Evolutionary conservation across 306 rosid genomes (phyloP), one percentile per base, ranked within the genome.

Genomic region (Vachellia collinsii): DNA sequence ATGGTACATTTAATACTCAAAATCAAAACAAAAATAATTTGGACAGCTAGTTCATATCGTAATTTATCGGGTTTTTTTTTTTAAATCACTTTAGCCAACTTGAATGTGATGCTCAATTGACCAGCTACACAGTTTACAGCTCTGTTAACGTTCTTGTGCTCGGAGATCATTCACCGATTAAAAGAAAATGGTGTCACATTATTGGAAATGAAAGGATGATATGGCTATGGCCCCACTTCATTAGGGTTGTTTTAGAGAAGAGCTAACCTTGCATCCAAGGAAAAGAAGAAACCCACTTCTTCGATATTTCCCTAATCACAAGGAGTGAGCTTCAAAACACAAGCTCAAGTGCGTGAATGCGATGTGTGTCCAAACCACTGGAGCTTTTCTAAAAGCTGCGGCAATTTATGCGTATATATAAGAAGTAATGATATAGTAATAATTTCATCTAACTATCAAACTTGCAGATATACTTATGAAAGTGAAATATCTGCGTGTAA

Each of bases 21-120:
- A 43, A 47, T 25, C 19, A 44, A 6, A 70, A 22, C 37, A 71
- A 47, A 29, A 42, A 46, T 72, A 72, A 70, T 56, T 69, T 38
- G 19, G 39, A 69, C 42, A 70, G 50, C 53, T 75, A 69, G 29
- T 56, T 75, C 12, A 12, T 12, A 12, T 14, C 48, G 22, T 38
- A 17, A 39, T 8, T 59, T 23, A 8, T 8, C 53, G 7, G n/a
- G 2, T 54, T 8, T 20, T 19, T 20, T 19, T 20, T 56, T 64
- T 12, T 22, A 20, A 63, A 63, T 14, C 44, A 69, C 67, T 47
- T 63, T 7, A 59, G 48, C 69, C 74, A 58, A 85, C 69, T 77
- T 74, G 82, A 85, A 68, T 72, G 41, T 22, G 41, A 76, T 71
- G 73, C 48, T 11, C 75, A 50, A 43, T 79, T 17, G 79, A 78